Evolutionary conservation across 2,329 filamentous ascomycete species (phyloP).

Genomic region (Trichoderma endophyticum): DNA sequence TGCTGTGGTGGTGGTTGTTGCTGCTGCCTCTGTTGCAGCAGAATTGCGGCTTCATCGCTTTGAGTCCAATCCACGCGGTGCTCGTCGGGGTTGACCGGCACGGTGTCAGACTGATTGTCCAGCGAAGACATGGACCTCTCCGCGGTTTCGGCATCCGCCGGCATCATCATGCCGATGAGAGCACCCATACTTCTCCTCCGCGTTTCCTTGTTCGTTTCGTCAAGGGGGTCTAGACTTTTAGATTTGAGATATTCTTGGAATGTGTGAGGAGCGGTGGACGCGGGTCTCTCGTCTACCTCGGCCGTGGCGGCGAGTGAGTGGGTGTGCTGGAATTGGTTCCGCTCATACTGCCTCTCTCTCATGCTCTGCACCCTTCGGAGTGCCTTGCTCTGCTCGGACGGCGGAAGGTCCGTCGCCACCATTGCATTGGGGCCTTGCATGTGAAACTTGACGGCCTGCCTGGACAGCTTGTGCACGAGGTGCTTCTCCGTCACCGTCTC

Average conservation of each 20-base stretch:
- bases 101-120: constrained; percentile 24
- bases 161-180: constrained; percentile 25
- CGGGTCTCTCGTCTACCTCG: constrained; percentile 30
- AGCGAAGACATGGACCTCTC: neutral
- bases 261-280: constrained; percentile 21
- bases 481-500: constrained; percentile 37
- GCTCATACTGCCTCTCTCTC: constrained; percentile 37
- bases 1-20: neutral
- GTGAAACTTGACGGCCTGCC: constrained; percentile 41
- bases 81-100: constrained; percentile 27
- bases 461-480: constrained; percentile 43
- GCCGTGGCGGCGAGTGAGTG: constrained; percentile 37
- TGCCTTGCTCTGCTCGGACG: constrained; percentile 35
- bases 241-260: constrained; percentile 8
- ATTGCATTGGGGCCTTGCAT: constrained; percentile 31
- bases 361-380: constrained; percentile 39
- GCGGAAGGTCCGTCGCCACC: constrained; percentile 28
- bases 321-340: constrained; percentile 44
- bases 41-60: constrained; percentile 44
- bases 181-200: constrained; percentile 41
- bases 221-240: neutral
- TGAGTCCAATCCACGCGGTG: constrained; percentile 58
- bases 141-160: neutral
- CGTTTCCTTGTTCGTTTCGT: constrained; percentile 12
- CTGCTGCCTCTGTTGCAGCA: constrained; percentile 16